Conservation (phyloP, 805 yeast species). For the Hanseniaspora clermontiae region DNA sequence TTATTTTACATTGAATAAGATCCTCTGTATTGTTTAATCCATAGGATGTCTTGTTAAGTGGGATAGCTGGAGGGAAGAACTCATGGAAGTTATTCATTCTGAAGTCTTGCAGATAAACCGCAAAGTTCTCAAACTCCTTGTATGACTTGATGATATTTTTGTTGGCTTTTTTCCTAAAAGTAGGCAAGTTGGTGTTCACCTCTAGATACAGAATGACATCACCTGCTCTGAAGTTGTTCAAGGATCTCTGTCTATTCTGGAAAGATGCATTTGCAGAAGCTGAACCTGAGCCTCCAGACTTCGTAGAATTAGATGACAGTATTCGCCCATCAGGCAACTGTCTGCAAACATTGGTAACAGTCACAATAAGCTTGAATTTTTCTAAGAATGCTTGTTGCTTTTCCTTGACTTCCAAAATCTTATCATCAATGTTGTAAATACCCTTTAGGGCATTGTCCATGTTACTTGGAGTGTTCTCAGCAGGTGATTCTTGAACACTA, state of each 20-base stretch:
- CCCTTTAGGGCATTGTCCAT: not conserved
- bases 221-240: not conserved
- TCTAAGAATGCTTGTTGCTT: slow-evolving; percentile 3
- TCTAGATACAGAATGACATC: slow-evolving; percentile 12
- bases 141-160: slow-evolving; percentile 70
- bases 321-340: slow-evolving; percentile 14
- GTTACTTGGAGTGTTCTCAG: not conserved
- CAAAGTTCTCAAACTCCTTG: slow-evolving; percentile 62
- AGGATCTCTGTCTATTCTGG: slow-evolving; percentile 3
- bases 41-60: slow-evolving; percentile 59
- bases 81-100: slow-evolving; percentile 45
- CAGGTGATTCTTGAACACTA: not conserved
- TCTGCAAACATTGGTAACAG: slow-evolving; percentile 38
- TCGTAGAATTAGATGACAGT: not conserved
- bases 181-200: slow-evolving; percentile 48
- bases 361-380: slow-evolving; percentile 37
- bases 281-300: not conserved
- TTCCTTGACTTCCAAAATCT: slow-evolving; percentile 16
- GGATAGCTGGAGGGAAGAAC: slow-evolving; percentile 84
- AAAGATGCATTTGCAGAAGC: not conserved
- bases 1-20: slow-evolving; percentile 38
- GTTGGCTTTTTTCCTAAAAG: slow-evolving; percentile 57
- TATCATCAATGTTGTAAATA: slow-evolving; percentile 4
- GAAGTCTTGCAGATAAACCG: slow-evolving; percentile 63
- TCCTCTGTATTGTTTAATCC: slow-evolving; percentile 82